Base-by-base conservation (phyloP, 805 yeast species). In the Lipomyces mesembrius region DNA sequence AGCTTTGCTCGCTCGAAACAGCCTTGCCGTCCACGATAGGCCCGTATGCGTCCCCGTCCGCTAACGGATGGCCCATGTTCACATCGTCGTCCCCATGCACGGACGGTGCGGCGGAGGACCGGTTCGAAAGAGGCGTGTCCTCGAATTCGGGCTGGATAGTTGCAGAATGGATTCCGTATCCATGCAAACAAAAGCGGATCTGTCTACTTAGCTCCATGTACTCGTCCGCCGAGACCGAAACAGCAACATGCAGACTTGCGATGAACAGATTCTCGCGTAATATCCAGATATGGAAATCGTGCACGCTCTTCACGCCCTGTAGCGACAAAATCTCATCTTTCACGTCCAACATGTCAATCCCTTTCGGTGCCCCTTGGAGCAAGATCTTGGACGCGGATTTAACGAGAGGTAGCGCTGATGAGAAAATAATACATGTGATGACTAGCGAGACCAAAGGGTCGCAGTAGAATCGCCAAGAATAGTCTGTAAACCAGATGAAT, bases 231-330 rank as follows among this genome's bases (percentile, higher is more conserved):
- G 84, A 81, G 14, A 84, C 79, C 61, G 84, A 83, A 55, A 95
- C 83, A 74, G 92, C 91, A 53, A 92, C 89, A 77, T 94, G 99
- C 67, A 95, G 83, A 0, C 97, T 89, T 0, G 98, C 97, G 75
- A 94, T 91, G 71, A 87, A 83, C 63, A 90, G 84, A 68, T 88
- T 89, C 79, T 94, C 99, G 60, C 93, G 91, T 72, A 94, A 83
- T 76, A 92, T 94, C 99, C 99, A 94, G 66, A 94, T 88, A 78
- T 94, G 99, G 83, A 94, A 88, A 79, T 94, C 99, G 77, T 94
- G 99, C 39, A 95, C 88, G 1, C 96, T 90, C 65, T 85, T 83
- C 61, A 94, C 94, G 32, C 93, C 90, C 0, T 86, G 84, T 22
- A 95, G 82, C 20, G 84, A 79, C 49, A 86, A 78, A 57, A 94